Evolutionary conservation across 768 basidiomycete genomes (phyloP).

Genomic region (Tremella mesenterica): DNA sequence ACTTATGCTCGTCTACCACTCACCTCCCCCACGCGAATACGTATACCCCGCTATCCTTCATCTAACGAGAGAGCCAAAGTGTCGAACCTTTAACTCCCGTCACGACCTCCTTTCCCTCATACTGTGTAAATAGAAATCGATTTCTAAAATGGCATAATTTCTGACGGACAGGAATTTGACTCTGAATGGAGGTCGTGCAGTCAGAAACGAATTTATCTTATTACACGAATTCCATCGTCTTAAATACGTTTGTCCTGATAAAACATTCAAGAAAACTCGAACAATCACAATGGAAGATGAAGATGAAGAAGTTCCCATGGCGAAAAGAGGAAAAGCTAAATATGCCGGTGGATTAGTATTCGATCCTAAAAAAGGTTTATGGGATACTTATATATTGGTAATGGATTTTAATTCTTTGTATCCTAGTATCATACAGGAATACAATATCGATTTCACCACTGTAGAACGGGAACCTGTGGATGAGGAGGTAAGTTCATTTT

Average conservation of each 20-base stretch:
- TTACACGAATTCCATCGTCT: slow-evolving; percentile 94
- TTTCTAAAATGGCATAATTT: too few relatives aligned
- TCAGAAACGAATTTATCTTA: slow-evolving; percentile 97
- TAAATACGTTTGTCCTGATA: slow-evolving; percentile 95
- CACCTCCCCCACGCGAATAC: too few relatives aligned
- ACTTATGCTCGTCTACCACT: too few relatives aligned
- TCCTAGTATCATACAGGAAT: slow-evolving; percentile 98
- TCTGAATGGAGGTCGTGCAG: slow-evolving; percentile 90
- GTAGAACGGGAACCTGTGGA: slow-evolving; percentile 61
- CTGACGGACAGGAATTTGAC: slow-evolving; percentile 74
- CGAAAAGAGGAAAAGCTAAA: slow-evolving; percentile 68
- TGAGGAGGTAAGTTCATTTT: slow-evolving; percentile 46
- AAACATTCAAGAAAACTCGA: slow-evolving; percentile 73
- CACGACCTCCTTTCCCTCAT: not conserved
- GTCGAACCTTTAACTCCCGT: too few relatives aligned
- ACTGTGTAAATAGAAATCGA: too few relatives aligned
- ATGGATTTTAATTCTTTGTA: slow-evolving; percentile 99
- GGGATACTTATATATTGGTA: slow-evolving; percentile 93
- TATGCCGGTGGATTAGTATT: slow-evolving; percentile 98
- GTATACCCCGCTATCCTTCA: too few relatives aligned
- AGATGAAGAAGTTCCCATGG: slow-evolving; percentile 46
- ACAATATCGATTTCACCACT: slow-evolving; percentile 98
- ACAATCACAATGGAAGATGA: slow-evolving; percentile 42
- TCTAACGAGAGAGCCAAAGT: too few relatives aligned
- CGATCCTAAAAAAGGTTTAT: slow-evolving; percentile 87